Evolutionary conservation across 768 basidiomycete genomes (phyloP).

Genomic region (Suillus cothurnatus): DNA sequence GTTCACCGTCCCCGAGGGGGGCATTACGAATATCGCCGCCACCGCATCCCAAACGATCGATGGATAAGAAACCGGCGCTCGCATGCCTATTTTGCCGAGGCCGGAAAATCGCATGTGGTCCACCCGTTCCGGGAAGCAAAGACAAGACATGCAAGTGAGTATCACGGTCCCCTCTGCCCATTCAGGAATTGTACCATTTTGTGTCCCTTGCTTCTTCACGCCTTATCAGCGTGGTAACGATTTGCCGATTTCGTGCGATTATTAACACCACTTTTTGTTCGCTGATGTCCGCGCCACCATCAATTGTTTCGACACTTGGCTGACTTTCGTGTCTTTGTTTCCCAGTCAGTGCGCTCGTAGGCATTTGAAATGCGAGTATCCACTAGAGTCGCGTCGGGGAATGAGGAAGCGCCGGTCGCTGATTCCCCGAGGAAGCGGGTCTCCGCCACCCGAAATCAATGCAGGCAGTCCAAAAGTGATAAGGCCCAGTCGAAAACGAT

Average conservation of each 20-base stretch:
- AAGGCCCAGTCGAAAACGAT: slow-evolving; percentile 32
- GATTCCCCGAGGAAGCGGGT: slow-evolving; percentile 29
- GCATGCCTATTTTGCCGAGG: slow-evolving; percentile 70
- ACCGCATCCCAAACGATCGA: slow-evolving; percentile 25
- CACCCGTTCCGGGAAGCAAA: slow-evolving; percentile 52
- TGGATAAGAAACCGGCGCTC: slow-evolving; percentile 58
- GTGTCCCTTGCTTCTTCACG: slow-evolving; percentile 8
- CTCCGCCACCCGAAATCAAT: slow-evolving; percentile 27
- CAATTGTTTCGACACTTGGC: slow-evolving; percentile 13
- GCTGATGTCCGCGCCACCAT: slow-evolving; percentile 30
- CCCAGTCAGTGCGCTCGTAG: slow-evolving; percentile 73
- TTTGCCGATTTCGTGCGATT: slow-evolving; percentile 16
- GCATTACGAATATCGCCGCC: slow-evolving; percentile 23
- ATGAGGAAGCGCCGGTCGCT: slow-evolving; percentile 51
- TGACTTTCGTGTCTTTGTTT: slow-evolving; percentile 27
- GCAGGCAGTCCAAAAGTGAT: slow-evolving; percentile 26
- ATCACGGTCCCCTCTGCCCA: neutral
- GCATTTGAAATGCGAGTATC: slow-evolving; percentile 71
- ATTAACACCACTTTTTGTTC: slow-evolving; percentile 10
- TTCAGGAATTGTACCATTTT: slow-evolving; percentile 5
- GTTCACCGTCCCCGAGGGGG: slow-evolving; percentile 28
- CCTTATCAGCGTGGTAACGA: slow-evolving; percentile 14
- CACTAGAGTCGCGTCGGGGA: slow-evolving; percentile 68
- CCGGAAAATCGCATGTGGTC: slow-evolving; percentile 70
- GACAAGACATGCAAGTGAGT: slow-evolving; percentile 71